Conservation (phyloP, 202 grass and related monocot genomes). For the Cymbopogon flexuosus region DNA sequence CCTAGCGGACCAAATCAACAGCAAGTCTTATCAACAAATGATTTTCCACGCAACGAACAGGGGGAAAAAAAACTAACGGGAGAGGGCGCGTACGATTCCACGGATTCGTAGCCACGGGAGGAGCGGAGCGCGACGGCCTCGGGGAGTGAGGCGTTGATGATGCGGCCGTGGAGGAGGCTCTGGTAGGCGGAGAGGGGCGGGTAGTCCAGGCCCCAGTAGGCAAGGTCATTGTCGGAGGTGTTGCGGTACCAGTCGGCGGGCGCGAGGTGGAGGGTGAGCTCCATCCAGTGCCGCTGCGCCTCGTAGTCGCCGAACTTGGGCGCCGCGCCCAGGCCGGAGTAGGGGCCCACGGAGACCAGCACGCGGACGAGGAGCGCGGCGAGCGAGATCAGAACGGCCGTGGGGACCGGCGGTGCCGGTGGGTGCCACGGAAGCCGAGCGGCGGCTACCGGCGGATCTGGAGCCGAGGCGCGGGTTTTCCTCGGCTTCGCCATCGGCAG, state of each 20-base stretch:
- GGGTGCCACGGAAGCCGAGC: constrained; percentile 34
- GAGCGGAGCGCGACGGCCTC: constrained; percentile 55
- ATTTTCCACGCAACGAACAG: not conserved
- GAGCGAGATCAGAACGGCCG: constrained; percentile 50
- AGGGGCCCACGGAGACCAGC: constrained; percentile 77
- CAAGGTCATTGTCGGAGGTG: constrained; percentile 70
- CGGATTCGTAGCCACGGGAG: constrained; percentile 84
- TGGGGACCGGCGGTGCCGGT: constrained; percentile 28
- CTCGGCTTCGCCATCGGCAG: constrained; percentile 43
- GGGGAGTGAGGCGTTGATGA: constrained; percentile 74
- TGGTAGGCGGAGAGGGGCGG: constrained; percentile 95
- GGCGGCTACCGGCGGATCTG: constrained; percentile 15
- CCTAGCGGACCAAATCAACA: constrained; percentile 36
- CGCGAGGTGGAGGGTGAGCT: constrained; percentile 81
- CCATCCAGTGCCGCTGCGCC: constrained; percentile 99
- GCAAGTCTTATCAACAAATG: constrained; percentile 2
- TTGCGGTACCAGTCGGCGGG: constrained; percentile 76
- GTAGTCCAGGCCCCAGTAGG: constrained; percentile 96
- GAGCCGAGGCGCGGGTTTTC: not conserved
- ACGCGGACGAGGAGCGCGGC: constrained; percentile 67
- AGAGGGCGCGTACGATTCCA: constrained; percentile 40
- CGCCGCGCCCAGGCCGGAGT: constrained; percentile 64
- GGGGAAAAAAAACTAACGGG: not conserved
- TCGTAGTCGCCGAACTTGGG: constrained; percentile 93
- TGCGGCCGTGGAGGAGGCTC: constrained; percentile 64